Percentiles rank a stretch among this genome's conserved stretches.
These are phyloP conservation scores for Globisporangium canariense DNA, from an alignment of 352 stramenopile genomes.

Conservation along the genomic window DNA sequence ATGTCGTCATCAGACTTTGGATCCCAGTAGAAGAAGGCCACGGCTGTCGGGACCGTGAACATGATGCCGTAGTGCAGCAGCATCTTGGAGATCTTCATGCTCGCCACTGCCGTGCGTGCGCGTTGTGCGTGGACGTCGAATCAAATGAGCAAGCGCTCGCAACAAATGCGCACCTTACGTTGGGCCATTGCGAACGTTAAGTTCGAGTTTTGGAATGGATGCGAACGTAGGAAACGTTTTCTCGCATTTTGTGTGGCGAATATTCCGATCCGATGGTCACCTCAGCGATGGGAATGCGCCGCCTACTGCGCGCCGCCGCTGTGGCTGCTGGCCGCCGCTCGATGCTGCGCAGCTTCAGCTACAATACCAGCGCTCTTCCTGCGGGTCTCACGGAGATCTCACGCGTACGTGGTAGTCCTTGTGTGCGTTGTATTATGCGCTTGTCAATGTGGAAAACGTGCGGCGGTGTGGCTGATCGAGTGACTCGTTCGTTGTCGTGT, in stretches of 20 bases:
- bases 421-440: not conserved
- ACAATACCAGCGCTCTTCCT: constrained; percentile 23
- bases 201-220: not conserved
- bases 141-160: not conserved
- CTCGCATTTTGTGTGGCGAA: constrained; percentile 2
- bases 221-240: not conserved
- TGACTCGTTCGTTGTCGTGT: not conserved
- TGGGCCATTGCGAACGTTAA: not conserved
- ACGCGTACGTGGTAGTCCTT: constrained; percentile 24
- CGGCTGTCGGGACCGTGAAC: constrained; percentile 66
- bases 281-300: constrained; percentile 9
- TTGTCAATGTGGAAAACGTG: not conserved
- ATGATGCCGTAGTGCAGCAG: constrained; percentile 71
- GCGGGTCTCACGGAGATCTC: constrained; percentile 62
- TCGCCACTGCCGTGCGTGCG: not conserved
- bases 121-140: not conserved
- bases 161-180: not conserved
- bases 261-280: constrained; percentile 6
- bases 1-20: constrained; percentile 75
- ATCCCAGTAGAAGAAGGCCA: constrained; percentile 70
- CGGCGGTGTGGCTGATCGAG: not conserved
- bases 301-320: not conserved
- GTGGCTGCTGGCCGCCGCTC: not conserved
- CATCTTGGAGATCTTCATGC: constrained; percentile 84
- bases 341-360: not conserved